A percentile compares a stretch with the other conserved stretches of the same genome.
These are phyloP conservation scores for Starmerella scarabaei DNA, from an alignment of 805 yeast genomes.

Conservation along the genomic window DNA sequence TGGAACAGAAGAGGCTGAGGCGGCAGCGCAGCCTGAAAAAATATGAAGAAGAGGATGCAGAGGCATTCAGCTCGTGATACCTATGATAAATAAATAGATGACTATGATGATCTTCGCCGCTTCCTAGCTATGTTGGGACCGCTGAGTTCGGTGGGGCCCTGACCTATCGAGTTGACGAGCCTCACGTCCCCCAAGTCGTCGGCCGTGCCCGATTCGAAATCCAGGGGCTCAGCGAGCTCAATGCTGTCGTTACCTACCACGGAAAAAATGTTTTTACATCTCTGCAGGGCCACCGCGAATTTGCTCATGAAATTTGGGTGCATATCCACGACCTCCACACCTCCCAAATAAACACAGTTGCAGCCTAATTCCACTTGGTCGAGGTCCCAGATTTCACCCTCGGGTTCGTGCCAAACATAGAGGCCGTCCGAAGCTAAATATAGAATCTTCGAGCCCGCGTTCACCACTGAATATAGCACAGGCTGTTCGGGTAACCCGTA, in stretches of 20 bases:
- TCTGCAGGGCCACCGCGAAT: slow-evolving; percentile 1
- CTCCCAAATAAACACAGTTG: not conserved
- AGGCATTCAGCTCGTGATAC: not conserved
- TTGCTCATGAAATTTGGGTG: not conserved
- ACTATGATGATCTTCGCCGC: slow-evolving; percentile 4
- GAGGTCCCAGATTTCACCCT: slow-evolving; percentile 1
- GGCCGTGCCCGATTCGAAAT: slow-evolving; percentile 16
- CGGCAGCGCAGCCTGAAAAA: slow-evolving; percentile 25
- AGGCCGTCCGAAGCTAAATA: slow-evolving; percentile 23
- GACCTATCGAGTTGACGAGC: slow-evolving; percentile 5
- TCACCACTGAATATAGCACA: slow-evolving; percentile 19
- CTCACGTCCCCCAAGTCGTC: slow-evolving; percentile 14
- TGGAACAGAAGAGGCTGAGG: slow-evolving; percentile 33
- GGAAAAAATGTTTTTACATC: slow-evolving; percentile 5
- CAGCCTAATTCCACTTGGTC: not conserved
- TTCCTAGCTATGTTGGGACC: slow-evolving; percentile 10
- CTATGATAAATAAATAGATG: not conserved
- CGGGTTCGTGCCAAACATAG: slow-evolving; percentile 19
- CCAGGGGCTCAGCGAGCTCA: slow-evolving; percentile 13
- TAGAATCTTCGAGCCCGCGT: slow-evolving; percentile 4
- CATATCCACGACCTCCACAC: no score
- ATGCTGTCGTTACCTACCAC: not conserved
- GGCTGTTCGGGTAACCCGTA: slow-evolving; percentile 27
- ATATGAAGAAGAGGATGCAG: not conserved
- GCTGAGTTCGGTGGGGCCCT: slow-evolving; percentile 1